These are phyloP conservation scores for Phytophthora pini DNA, from an alignment of 352 stramenopile genomes.

Conservation along the genomic window DNA sequence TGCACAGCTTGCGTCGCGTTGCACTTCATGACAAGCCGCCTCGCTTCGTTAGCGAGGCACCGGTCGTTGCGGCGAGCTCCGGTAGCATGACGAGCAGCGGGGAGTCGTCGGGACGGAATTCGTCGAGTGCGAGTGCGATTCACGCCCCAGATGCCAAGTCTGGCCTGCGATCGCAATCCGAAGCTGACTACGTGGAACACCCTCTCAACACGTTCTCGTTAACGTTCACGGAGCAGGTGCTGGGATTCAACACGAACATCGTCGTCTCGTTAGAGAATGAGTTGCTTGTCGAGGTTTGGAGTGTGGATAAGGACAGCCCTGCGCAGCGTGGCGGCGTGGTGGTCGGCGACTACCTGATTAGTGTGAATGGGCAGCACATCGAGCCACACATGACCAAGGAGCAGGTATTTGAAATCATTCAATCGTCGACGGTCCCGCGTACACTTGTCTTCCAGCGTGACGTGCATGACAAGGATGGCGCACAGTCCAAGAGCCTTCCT, in stretches of 20 bases:
- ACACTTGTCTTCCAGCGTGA: constrained; percentile 67
- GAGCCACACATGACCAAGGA: constrained; percentile 68
- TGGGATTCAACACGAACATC: constrained; percentile 66
- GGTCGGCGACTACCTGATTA: constrained; percentile 62
- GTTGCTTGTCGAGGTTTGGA: constrained; percentile 57
- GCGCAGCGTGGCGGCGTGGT: constrained; percentile 63
- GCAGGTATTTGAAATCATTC: constrained; percentile 70
- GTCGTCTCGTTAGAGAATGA: constrained; percentile 61
- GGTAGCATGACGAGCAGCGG: constrained; percentile 41
- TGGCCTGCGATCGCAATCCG: constrained; percentile 44
- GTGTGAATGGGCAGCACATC: constrained; percentile 67
- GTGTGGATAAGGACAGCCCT: constrained; percentile 61
- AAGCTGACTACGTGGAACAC: constrained; percentile 34
- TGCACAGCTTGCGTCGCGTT: constrained; percentile 69
- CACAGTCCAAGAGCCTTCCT: constrained; percentile 42
- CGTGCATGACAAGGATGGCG: constrained; percentile 39
- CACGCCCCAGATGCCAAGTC: constrained; percentile 18
- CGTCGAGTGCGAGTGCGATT: constrained; percentile 42
- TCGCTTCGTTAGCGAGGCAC: constrained; percentile 63
- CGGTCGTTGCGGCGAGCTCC: constrained; percentile 26
- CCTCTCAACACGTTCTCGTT: constrained; percentile 61
- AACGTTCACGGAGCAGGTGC: constrained; percentile 63
- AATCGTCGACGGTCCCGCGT: constrained; percentile 49
- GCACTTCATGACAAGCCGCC: constrained; percentile 72
- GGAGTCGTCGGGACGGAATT: constrained; percentile 45